Base-by-base conservation (phyloP, 2,329 filamentous ascomycete species). In the Scedosporium minutisporum region DNA sequence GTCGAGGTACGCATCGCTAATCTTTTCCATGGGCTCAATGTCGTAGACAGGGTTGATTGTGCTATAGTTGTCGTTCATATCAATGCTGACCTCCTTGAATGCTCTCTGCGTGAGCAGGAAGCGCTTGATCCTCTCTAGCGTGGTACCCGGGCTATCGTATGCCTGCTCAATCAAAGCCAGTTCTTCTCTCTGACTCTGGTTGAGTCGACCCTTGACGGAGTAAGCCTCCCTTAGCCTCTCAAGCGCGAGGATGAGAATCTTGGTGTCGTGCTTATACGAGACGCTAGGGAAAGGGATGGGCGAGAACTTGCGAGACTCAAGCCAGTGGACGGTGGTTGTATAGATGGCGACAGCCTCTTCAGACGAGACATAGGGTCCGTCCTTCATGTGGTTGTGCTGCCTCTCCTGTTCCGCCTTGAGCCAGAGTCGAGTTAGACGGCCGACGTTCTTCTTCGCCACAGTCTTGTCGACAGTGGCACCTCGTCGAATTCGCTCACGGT, bases 51-150 rank as follows among this genome's bases (percentile, higher is more conserved):
- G 96, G 72, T 99, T 99, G 80, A 99, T 99, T 18, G 91, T 93
- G 80, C 87, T 97, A 78, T 99, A 99, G 72, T 99, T 99, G 78
- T 99, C 95, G 74, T 99, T 99, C 95, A 99, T 99, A 72, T 99
- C 95, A 68, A 99, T 99, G 62, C 93, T 95, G 55, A 99, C 95
- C 76, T 99, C 95, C 77, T 99, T 99, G 83, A 99, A 99, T 1
- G 96, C 95, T 74, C 95, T 87, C 73, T 99, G 95, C 0, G 96
- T 99, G 55, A 99, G 85, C 65, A 99, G 80, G 80, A 97, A 97
- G 58, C 95, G 89, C 81, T 99, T 99, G 78, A 99, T 99, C 64
- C 95, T 85, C 66, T 96, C 93, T 63, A 99, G 75, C 0, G 95
- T 97, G 1, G 95, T 99, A 64, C 95, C 95, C 2, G 96, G 95